Evolutionary conservation across 345 rosid genomes (phyloP).

Genomic region (Salix purpurea): DNA sequence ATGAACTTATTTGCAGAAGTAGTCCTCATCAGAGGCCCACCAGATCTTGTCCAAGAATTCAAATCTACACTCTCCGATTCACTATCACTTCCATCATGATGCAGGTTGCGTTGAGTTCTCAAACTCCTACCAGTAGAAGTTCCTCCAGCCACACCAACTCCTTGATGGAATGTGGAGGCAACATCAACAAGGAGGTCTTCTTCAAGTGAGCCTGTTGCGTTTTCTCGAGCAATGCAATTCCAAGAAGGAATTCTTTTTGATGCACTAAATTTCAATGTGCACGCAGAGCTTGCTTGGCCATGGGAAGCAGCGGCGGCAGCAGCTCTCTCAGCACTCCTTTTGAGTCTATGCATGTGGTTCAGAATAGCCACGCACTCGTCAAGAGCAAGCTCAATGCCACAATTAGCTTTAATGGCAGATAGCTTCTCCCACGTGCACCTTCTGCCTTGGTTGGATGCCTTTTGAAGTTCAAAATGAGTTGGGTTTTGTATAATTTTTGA

Average conservation of each 20-base stretch:
- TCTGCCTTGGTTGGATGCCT: slow-evolving; percentile 65
- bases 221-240: slow-evolving; percentile 93
- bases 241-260: slow-evolving; percentile 94
- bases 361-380: slow-evolving; percentile 93
- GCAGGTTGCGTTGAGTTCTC: slow-evolving; percentile 30
- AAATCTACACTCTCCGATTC: slow-evolving; percentile 70
- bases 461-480: slow-evolving; percentile 18
- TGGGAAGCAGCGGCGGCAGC: slow-evolving; percentile 60
- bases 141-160: slow-evolving; percentile 36
- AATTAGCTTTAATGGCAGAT: slow-evolving; percentile 92
- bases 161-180: slow-evolving; percentile 42
- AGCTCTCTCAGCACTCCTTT: slow-evolving; percentile 88
- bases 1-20: slow-evolving; percentile 76
- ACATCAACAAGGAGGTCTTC: slow-evolving; percentile 50
- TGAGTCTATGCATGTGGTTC: slow-evolving; percentile 93
- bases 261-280: slow-evolving; percentile 59
- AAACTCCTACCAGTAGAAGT: slow-evolving; percentile 42
- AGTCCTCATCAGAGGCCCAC: slow-evolving; percentile 97
- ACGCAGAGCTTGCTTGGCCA: slow-evolving; percentile 32
- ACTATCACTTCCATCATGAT: slow-evolving; percentile 76
- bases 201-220: slow-evolving; percentile 89
- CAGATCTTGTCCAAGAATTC: slow-evolving; percentile 90
- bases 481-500: slow-evolving; percentile 89
- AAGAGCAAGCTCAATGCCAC: slow-evolving; percentile 93
- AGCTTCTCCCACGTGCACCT: slow-evolving; percentile 99